Base-by-base conservation (phyloP, 768 basidiomycete genomes). In the Lanmaoa rubissima region DNA sequence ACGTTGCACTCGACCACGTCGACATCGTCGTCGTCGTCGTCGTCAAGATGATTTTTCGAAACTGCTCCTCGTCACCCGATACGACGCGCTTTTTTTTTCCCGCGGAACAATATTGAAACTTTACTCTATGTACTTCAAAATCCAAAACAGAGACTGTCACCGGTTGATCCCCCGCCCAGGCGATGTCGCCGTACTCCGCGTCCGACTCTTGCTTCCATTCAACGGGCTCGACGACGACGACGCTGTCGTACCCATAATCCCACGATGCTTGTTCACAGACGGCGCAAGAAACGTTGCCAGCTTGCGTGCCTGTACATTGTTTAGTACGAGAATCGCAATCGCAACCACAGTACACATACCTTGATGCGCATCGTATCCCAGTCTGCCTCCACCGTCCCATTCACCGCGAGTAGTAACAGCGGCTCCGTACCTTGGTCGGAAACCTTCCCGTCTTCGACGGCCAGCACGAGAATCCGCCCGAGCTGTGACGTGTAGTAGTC, bases 331-430 rank as follows among this genome's bases (percentile, higher is more conserved):
- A 3, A 17, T 4, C 57, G 3, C n/a, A 24, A 36, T 36, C 21
- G 16, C 44, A 42, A n/a, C 36, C 44, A 16, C 24, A 21, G 2
- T n/a, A 19, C 26, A 53, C 78, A 21, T 56, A 87, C 90, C 79
- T 86, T 90, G 60, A 67, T 55, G 51, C 84, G 78, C 53, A 92
- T 75, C 52, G 80, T 78, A 26, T 82, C 82, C 88, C 87, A 91
- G n/a, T 83, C 80, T 8, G 85, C 81, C 44, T 69, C 73, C 40
- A 80, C 70, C 21, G 82, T 80, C 35, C 85, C 78, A 59, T 87
- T 89, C 59, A 92, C 72, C 3, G 84, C 88, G 43, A 92, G 76
- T 45, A 92, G 73, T 81, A 91, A 78, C 52, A 88, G 61, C 11
- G 90, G 90, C 10, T 78, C 70, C 5, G 63, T 53, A 0, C 24